Conservation (phyloP, 495 filamentous ascomycete species). For the Tuber borchii region DNA sequence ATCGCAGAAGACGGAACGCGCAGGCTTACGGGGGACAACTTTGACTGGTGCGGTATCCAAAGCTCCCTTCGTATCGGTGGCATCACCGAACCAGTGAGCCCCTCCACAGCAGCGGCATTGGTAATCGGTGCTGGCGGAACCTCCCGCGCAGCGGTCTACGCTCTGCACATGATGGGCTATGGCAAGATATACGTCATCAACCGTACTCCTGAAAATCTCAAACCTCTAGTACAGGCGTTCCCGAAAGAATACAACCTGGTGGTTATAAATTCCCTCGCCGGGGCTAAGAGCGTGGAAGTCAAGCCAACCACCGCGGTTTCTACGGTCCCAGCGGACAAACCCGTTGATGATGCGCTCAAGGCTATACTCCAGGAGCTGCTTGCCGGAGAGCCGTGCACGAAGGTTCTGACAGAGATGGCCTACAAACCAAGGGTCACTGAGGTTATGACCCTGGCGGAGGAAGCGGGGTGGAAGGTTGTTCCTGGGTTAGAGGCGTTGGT, state of each 20-base stretch:
- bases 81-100: conserved; percentile 45
- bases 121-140: conserved; percentile 91
- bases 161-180: conserved; percentile 75
- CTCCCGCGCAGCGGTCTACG: conserved; percentile 83
- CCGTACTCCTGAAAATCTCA: conserved; percentile 61
- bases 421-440: conserved; percentile 81
- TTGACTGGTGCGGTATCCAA: conserved; percentile 92
- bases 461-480: conserved; percentile 78
- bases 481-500: conserved; percentile 84
- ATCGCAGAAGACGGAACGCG: conserved; percentile 42
- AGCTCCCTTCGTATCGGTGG: conserved; percentile 69
- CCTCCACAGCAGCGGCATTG: conserved; percentile 45
- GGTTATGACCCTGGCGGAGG: conserved; percentile 75
- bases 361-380: conserved; percentile 62
- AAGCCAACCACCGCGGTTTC: conserved; percentile 69
- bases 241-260: conserved; percentile 67
- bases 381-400: conserved; percentile 47
- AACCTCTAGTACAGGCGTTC: conserved; percentile 64
- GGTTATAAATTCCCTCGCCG: conserved; percentile 52
- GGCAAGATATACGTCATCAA: conserved; percentile 81
- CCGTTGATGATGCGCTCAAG: conserved; percentile 66
- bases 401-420: conserved; percentile 87
- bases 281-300: conserved; percentile 48
- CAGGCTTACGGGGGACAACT: conserved; percentile 77
- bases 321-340: conserved; percentile 82